phyloP scores from a whole-genome alignment of 2,329 filamentous ascomycete genomes.

The Metarhizium album region DNA sequence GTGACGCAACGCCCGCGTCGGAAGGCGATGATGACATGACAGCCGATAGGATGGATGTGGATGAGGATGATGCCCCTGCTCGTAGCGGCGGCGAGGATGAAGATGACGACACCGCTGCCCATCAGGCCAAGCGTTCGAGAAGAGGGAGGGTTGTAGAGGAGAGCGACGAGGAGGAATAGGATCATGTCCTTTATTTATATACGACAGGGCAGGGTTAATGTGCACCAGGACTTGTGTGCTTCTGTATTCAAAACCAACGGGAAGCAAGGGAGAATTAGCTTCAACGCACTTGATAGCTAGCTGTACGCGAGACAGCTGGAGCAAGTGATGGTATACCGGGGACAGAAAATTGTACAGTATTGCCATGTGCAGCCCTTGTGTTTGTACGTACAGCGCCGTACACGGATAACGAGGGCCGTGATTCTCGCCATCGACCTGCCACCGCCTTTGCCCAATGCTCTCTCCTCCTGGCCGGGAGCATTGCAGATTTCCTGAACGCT shows the following conservation, averaged over 20 bases:
- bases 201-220: background rate
- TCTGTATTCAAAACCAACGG: background rate
- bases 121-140: conserved; percentile 34
- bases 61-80: conserved; percentile 23
- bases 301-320: too few relatives aligned
- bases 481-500: background rate
- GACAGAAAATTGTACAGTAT: conserved; percentile 5
- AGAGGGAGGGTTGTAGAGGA: conserved; percentile 41
- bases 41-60: conserved; percentile 43
- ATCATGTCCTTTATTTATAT: background rate
- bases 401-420: background rate
- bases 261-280: background rate
- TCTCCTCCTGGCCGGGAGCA: background rate
- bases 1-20: conserved; percentile 24
- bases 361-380: background rate
- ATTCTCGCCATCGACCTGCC: too few relatives aligned
- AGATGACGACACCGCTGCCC: conserved; percentile 25
- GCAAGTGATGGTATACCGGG: background rate
- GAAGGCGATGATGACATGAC: conserved; percentile 26
- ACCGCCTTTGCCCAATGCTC: too few relatives aligned
- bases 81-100: conserved; percentile 27
- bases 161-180: conserved; percentile 11
- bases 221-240: background rate
- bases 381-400: background rate
- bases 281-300: too few relatives aligned